Evolutionary conservation across 1,139 yeast genomes (phyloP), one percentile per base, ranked within the genome.

Genomic region (Suhomyces chickasaworum): DNA sequence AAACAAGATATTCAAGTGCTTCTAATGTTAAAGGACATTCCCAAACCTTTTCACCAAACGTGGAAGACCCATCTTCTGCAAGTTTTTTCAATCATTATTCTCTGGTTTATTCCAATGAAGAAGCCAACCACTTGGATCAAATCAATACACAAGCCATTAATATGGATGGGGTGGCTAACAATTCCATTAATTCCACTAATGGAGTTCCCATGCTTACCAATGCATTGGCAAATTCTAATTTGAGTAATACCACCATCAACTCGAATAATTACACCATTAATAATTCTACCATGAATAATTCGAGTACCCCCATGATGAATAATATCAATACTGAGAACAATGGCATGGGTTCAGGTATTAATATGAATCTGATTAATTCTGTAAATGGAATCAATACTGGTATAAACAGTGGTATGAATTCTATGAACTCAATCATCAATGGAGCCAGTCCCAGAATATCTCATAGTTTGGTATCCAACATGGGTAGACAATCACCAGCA

Each of bases 41-140:
- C 39, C 48, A 56, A 33, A 53, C 49, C 38, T 54, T 55, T 33
- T 52, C 64, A 2, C 60, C 63, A n/a, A 23, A 41, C 6, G n/a
- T 42, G 4, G 53, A 47, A 6, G 53, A 48, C n/a, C 39, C 44
- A 7, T 8, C 41, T 9, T 37, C 38, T n/a, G 44, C 44, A 12
- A 54, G 47, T 25, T 65, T 58, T 50, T 53, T 50, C 41, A 54
- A 59, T 44, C 62, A 59, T 41, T 66, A 64, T 47, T 49, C 60
- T 12, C 65, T 60, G 45, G 67, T 64, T 2, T 66, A 66, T 47
- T 55, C 62, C 6, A 53, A 54, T 10, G 61, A 60, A 27, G 47
- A 50, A 12, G 22, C 12, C 7, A 29, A 16, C 13, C 30, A 42
- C 4, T 39, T 44, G 37, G 53, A 52, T 31, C 53, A 40, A 15